Evolutionary conservation across 2,329 filamentous ascomycete genomes (phyloP).

Genomic region (Beauveria sp.): DNA sequence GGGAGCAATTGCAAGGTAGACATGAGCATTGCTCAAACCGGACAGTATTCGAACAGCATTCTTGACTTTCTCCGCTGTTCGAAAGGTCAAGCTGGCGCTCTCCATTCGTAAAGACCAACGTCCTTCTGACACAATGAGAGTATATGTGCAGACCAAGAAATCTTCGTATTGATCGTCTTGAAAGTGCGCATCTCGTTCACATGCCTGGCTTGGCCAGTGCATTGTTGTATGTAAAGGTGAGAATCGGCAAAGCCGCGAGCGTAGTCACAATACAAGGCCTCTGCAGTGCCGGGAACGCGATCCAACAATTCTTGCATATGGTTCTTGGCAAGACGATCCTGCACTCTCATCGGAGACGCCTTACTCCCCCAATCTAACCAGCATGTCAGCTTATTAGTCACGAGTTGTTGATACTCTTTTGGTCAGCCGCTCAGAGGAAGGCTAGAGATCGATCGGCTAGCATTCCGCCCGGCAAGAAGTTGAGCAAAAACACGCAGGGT

Average conservation of each 20-base stretch:
- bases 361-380: too few species aligned
- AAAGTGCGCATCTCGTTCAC: not conserved
- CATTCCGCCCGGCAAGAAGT: not conserved
- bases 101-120: too few species aligned
- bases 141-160: too few species aligned
- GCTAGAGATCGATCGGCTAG: not conserved
- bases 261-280: too few species aligned
- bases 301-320: not conserved
- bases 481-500: too few species aligned
- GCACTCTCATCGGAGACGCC: too few species aligned
- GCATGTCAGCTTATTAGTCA: too few species aligned
- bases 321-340: not conserved
- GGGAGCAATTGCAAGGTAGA: constrained; percentile 39
- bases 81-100: constrained; percentile 36
- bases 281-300: not conserved
- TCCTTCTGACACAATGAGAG: too few species aligned
- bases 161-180: not conserved
- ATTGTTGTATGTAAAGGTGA: not conserved
- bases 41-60: constrained; percentile 30
- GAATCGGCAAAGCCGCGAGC: too few species aligned
- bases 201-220: not conserved
- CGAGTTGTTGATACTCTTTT: too few species aligned
- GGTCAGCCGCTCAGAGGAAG: not conserved
- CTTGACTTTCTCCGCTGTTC: constrained; percentile 35
- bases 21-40: constrained; percentile 39